Evolutionary conservation across 208 protist genomes (phyloP).

Genomic region (Lotmaria passim): DNA sequence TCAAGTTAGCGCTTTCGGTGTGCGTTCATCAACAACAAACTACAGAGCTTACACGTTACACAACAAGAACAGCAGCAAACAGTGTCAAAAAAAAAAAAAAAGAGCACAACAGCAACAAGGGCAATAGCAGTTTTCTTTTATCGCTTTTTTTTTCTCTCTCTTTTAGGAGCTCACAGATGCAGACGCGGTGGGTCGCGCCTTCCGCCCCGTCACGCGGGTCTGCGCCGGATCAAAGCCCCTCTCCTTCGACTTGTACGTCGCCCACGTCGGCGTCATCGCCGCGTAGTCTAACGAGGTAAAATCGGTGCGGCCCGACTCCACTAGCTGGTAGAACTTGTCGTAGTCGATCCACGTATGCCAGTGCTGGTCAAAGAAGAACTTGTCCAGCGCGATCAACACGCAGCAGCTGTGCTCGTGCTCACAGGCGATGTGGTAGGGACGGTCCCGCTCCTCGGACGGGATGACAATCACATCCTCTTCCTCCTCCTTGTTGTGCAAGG

Average conservation of each 20-base stretch:
- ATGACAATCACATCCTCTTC: constrained; percentile 32
- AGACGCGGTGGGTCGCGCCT: constrained; percentile 44
- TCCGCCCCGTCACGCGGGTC: constrained; percentile 69
- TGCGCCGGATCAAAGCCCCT: constrained; percentile 91
- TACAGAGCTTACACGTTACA: too few relatives aligned
- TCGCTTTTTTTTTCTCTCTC: not conserved
- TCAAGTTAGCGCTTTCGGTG: too few relatives aligned
- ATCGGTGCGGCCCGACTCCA: constrained; percentile 40
- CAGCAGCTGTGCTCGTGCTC: constrained; percentile 94
- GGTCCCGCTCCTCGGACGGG: constrained; percentile 37
- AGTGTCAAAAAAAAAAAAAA: not conserved
- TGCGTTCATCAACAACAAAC: too few relatives aligned
- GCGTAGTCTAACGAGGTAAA: constrained; percentile 87
- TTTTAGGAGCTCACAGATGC: constrained; percentile 48
- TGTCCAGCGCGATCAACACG: constrained; percentile 86
- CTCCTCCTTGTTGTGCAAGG: too few relatives aligned
- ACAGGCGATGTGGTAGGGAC: constrained; percentile 89
- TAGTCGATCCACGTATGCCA: constrained; percentile 95
- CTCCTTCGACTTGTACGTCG: constrained; percentile 78
- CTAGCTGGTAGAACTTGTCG: constrained; percentile 76
- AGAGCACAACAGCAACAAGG: not conserved
- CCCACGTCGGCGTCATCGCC: constrained; percentile 79
- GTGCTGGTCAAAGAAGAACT: constrained; percentile 74
- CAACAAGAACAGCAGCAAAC: too few relatives aligned
- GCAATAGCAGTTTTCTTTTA: not conserved